These are phyloP conservation scores for Triangularia verruculosa DNA, from an alignment of 2,329 filamentous ascomycete species.

Conservation along the genomic window DNA sequence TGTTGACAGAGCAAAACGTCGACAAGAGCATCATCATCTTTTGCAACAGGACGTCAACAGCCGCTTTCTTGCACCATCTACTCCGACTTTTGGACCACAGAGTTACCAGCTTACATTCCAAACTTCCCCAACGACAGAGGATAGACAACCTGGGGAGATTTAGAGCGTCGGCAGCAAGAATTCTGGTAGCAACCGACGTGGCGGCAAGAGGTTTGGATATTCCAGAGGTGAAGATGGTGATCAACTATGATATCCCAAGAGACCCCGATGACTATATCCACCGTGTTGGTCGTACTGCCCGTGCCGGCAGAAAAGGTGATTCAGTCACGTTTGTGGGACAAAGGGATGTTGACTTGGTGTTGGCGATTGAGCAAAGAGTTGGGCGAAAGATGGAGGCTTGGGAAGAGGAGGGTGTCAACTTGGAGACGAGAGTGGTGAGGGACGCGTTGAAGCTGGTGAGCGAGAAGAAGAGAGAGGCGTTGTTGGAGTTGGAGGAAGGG, in stretches of 20 bases:
- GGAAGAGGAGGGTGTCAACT: conserved; percentile 85
- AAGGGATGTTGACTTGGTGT: conserved; percentile 84
- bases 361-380: conserved; percentile 83
- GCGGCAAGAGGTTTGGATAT: conserved; percentile 94
- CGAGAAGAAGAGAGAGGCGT: conserved; percentile 91
- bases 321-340: conserved; percentile 88
- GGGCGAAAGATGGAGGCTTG: conserved; percentile 78
- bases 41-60: conserved; percentile 86
- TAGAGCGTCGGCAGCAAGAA: conserved; percentile 80
- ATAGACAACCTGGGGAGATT: conserved; percentile 88
- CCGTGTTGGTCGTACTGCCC: conserved; percentile 88
- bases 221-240: conserved; percentile 80
- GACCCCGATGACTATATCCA: conserved; percentile 98
- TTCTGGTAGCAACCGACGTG: conserved; percentile 93
- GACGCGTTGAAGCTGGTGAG: conserved; percentile 85
- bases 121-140: conserved; percentile 78
- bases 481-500: conserved; percentile 87
- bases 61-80: conserved; percentile 83
- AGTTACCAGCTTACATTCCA: conserved; percentile 87
- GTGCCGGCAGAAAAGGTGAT: conserved; percentile 81
- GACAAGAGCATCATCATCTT: conserved; percentile 85
- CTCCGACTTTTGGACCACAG: conserved; percentile 83
- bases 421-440: conserved; percentile 84
- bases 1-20: conserved; percentile 73
- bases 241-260: conserved; percentile 96